Evolutionary conservation across 2,329 filamentous ascomycete species (phyloP), one percentile per base, ranked within the genome.

Genomic region (Aureobasidium sp.): DNA sequence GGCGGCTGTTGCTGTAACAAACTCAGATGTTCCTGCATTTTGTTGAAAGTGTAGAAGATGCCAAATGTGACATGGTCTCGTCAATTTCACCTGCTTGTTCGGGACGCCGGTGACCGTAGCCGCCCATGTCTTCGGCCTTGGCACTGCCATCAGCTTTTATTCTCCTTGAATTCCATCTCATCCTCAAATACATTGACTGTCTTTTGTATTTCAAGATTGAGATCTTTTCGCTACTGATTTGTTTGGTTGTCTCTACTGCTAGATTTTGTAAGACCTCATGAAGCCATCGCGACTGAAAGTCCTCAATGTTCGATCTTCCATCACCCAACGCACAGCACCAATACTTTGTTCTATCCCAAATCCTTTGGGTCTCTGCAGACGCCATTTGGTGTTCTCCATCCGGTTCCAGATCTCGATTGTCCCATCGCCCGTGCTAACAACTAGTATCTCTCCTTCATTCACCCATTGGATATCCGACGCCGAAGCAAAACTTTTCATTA

Each of bases 11-110:
- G 34, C 32, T 48, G 13, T 21, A 37, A 10, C 4, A 16, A 16
- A 15, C 9, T 21, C 16, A 37, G 1, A 7, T 4, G 3, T 21
- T 30, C 44, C 15, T 49, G 25, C 41, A 39, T 49, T 32, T 5
- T 59, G 55, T 59, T 30, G 55, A 36, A 37, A 2, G 39, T 36
- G 54, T 42, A 44, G 25, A 9, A 34, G 10, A 16, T 25, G 21
- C 21, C 21, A 4, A 15, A n/a, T 8, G n/a, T 21, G n/a, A 32
- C 2, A 16, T 4, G 34, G 3, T 8, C 25, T 11, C 30, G 25
- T 32, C 2, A 15, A 55, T 16, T n/a, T 32, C 54, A 57, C 54
- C 54, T 58, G 42, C 54, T 58, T 48, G 41, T 58, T 58, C 54
- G 3, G 42, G 54, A 58, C 54, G 54, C 54, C 54, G 30, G 15